A percentile compares a stretch with the other conserved stretches of the same genome.
Evolutionary conservation across 345 rosid species (phyloP).

Genomic region (Hypericum perforatum): DNA sequence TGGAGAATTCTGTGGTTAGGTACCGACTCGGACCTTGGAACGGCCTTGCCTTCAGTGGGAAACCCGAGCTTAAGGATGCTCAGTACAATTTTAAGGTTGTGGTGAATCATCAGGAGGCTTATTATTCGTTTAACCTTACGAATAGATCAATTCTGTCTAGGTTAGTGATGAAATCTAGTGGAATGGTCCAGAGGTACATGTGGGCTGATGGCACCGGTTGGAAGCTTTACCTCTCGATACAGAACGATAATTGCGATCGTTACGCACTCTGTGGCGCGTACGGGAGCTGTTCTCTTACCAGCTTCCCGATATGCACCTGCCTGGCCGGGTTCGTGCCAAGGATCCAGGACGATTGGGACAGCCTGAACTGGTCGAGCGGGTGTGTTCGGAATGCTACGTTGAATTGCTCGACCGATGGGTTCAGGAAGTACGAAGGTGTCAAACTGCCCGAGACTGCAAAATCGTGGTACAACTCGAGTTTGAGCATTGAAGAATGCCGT

Average conservation of each 20-base stretch:
- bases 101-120: conserved; percentile 3
- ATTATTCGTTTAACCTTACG: conserved; percentile 1
- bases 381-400: too few species aligned
- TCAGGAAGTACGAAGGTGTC: not conserved
- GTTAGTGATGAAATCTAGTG: not conserved
- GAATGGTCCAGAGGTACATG: not conserved
- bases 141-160: conserved; percentile 4
- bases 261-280: not conserved
- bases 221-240: not conserved
- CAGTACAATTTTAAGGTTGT: conserved; percentile 6
- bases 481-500: not conserved
- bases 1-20: not conserved
- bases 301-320: not conserved
- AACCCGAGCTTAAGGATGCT: conserved; percentile 2
- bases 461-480: not conserved
- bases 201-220: not conserved
- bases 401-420: not conserved
- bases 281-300: not conserved
- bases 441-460: conserved; percentile 1
- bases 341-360: too few species aligned
- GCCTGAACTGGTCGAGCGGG: too few species aligned
- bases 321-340: not conserved
- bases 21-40: conserved; percentile 13
- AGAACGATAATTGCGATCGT: not conserved
- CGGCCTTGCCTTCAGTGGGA: conserved; percentile 7